Evolutionary conservation across 1,284 basidiomycete genomes (phyloP).

Genomic region (Peniophora sp.): DNA sequence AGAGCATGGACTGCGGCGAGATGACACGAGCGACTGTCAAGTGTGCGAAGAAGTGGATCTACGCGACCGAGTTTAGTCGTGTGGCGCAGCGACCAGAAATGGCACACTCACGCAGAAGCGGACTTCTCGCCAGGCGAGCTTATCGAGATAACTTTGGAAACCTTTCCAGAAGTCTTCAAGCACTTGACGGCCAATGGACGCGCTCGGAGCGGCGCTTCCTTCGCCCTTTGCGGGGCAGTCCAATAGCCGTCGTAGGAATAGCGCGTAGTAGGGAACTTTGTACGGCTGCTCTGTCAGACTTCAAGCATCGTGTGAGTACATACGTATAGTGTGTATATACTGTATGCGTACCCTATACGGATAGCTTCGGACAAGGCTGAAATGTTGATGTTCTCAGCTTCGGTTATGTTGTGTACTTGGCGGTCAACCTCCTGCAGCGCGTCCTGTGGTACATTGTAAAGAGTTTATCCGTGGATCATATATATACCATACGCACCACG

Average conservation of each 20-base stretch:
- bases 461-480: not conserved
- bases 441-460: conserved; percentile 37
- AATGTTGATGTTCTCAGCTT: conserved; percentile 48
- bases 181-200: conserved; percentile 64
- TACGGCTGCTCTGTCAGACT: conserved; percentile 85
- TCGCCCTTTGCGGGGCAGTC: conserved; percentile 31
- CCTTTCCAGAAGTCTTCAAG: conserved; percentile 84
- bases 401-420: conserved; percentile 57
- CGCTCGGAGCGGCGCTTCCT: conserved; percentile 28
- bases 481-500: conserved; percentile 52
- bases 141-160: conserved; percentile 81
- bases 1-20: conserved; percentile 66
- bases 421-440: conserved; percentile 61
- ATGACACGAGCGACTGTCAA: conserved; percentile 72
- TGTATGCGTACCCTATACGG: conserved; percentile 50
- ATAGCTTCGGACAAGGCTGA: conserved; percentile 67
- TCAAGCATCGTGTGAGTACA: conserved; percentile 5
- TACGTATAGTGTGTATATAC: not conserved
- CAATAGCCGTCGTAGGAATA: conserved; percentile 68
- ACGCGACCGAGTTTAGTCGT: not conserved
- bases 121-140: conserved; percentile 82
- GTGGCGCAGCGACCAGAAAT: not conserved
- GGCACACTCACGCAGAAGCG: conserved; percentile 66
- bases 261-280: conserved; percentile 85
- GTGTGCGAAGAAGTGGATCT: conserved; percentile 91